These are phyloP conservation scores for Trametes cinnabarina DNA, from an alignment of 768 basidiomycete species.

Conservation along the genomic window DNA sequence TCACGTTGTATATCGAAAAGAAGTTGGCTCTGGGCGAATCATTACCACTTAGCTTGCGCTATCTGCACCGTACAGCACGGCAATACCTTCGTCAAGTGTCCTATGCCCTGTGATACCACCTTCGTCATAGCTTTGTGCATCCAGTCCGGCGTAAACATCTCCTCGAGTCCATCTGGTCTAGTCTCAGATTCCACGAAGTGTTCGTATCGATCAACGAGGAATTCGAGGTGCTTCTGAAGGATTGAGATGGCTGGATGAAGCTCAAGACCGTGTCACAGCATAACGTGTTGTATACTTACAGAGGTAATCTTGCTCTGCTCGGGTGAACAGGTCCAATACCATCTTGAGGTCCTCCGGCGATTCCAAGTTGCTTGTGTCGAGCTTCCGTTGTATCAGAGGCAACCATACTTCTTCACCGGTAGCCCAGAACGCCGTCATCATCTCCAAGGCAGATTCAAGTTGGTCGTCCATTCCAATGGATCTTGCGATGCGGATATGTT, in stretches of 20 bases:
- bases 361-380: constrained; percentile 48
- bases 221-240: constrained; percentile 64
- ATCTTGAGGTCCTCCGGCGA: constrained; percentile 51
- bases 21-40: constrained; percentile 53
- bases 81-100: constrained; percentile 62
- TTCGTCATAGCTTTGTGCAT: constrained; percentile 53
- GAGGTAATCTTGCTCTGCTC: constrained; percentile 74
- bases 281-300: constrained; percentile 51
- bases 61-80: neutral
- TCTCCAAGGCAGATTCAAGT: constrained; percentile 58
- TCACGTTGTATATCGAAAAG: constrained; percentile 73
- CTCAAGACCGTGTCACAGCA: neutral
- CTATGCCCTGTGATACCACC: constrained; percentile 54
- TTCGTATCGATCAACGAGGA: constrained; percentile 45
- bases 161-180: constrained; percentile 51
- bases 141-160: constrained; percentile 61
- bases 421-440: constrained; percentile 61
- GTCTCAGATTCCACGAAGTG: constrained; percentile 35
- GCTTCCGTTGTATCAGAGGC: constrained; percentile 59
- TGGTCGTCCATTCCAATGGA: constrained; percentile 60
- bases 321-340: constrained; percentile 57
- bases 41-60: constrained; percentile 3
- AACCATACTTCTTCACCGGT: constrained; percentile 73
- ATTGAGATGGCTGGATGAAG: constrained; percentile 63
- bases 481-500: constrained; percentile 63